Conservation (phyloP, 2,329 filamentous ascomycete species). For the Colletotrichum theobromicola region DNA sequence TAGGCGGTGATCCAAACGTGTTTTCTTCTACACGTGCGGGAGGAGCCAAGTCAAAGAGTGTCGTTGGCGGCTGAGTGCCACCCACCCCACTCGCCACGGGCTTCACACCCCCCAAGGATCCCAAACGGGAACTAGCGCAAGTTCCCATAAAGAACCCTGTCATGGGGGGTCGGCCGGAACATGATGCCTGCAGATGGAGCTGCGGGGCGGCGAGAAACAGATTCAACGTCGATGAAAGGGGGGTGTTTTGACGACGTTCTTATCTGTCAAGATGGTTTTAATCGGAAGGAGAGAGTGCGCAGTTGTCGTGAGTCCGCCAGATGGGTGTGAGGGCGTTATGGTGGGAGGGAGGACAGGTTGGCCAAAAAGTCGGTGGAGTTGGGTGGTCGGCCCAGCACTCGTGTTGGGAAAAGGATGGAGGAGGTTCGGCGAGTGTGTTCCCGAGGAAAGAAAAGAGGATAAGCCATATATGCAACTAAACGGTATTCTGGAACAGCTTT, state of each 20-base stretch:
- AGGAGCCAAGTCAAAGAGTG: constrained; percentile 4
- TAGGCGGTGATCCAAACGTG: not conserved
- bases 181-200: constrained; percentile 21
- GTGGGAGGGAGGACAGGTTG: constrained; percentile 10
- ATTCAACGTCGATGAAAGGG: constrained; percentile 18
- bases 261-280: not conserved
- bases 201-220: constrained; percentile 18
- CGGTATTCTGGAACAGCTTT: not conserved
- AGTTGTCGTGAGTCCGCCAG: not conserved
- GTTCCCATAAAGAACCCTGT: constrained; percentile 17
- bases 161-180: constrained; percentile 6
- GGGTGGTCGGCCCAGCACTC: constrained; percentile 15
- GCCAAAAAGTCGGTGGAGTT: constrained; percentile 18
- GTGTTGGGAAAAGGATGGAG: constrained; percentile 9
- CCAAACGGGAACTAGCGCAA: constrained; percentile 23
- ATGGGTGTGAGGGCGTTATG: not conserved
- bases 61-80: constrained; percentile 2
- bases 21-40: constrained; percentile 6
- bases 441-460: constrained; percentile 7
- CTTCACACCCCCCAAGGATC: constrained; percentile 18
- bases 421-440: constrained; percentile 8
- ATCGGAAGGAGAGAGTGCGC: not conserved
- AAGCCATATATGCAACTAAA: constrained; percentile 17
- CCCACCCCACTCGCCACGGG: constrained; percentile 15
- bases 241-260: not conserved